These are phyloP conservation scores for Pseudovirgaria hyperparasitica DNA, from an alignment of 2,329 filamentous ascomycete species.

Conservation along the genomic window DNA sequence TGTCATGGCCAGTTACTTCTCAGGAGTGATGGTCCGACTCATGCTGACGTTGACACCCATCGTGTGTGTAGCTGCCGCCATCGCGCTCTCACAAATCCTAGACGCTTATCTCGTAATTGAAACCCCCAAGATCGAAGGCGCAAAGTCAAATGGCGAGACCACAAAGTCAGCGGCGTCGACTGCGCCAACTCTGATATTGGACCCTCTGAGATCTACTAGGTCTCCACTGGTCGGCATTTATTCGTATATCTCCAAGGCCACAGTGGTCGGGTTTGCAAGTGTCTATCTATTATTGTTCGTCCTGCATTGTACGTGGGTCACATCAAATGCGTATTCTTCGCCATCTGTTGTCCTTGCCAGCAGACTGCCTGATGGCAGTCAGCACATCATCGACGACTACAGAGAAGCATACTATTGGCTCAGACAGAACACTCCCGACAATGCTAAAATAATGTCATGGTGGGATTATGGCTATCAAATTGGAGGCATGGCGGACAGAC, in stretches of 20 bases:
- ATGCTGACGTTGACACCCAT: slow-evolving; percentile 97
- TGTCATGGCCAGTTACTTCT: slow-evolving; percentile 95
- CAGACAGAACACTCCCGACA: slow-evolving; percentile 85
- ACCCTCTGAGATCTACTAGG: slow-evolving; percentile 55
- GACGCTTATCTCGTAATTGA: slow-evolving; percentile 68
- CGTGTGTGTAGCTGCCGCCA: slow-evolving; percentile 85
- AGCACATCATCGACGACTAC: slow-evolving; percentile 99
- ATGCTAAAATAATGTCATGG: slow-evolving; percentile 99
- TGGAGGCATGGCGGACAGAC: slow-evolving; percentile 95
- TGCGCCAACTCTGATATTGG: slow-evolving; percentile 37
- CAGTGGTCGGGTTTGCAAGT: slow-evolving; percentile 60
- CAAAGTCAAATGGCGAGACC: slow-evolving; percentile 30
- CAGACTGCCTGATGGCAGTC: slow-evolving; percentile 80
- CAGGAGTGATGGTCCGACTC: slow-evolving; percentile 96
- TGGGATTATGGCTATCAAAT: slow-evolving; percentile 99
- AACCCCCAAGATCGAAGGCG: slow-evolving; percentile 40
- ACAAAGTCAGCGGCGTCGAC: slow-evolving; percentile 24
- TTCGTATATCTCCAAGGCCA: slow-evolving; percentile 61
- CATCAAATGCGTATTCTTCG: slow-evolving; percentile 96
- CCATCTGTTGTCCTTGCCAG: slow-evolving; percentile 94
- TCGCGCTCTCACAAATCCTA: slow-evolving; percentile 76
- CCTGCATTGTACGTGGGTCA: slow-evolving; percentile 97
- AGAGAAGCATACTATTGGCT: slow-evolving; percentile 99
- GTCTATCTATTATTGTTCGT: slow-evolving; percentile 88
- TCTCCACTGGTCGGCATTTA: slow-evolving; percentile 75